A percentile compares a stretch with the other conserved stretches of the same genome.
Conservation (phyloP, 2,329 filamentous ascomycete species). For the Pseudogymnoascus sp. region DNA sequence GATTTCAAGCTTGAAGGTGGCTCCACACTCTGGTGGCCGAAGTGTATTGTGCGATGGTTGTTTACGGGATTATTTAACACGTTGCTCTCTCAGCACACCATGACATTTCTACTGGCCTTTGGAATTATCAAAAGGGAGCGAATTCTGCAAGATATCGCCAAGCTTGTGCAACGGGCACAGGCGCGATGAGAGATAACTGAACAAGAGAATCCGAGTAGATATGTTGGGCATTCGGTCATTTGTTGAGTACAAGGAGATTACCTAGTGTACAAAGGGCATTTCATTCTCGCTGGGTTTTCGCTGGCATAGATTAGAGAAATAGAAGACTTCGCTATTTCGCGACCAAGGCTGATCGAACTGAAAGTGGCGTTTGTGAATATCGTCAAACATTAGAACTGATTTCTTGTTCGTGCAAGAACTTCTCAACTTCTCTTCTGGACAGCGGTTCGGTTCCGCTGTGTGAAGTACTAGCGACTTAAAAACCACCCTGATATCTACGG, state of each 20-base stretch:
- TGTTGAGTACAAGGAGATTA: not conserved
- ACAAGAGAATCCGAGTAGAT: not conserved
- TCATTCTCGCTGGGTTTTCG: not conserved
- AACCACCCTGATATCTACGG: not conserved
- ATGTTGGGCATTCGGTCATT: not conserved
- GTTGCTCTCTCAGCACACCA: not conserved
- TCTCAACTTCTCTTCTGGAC: not conserved
- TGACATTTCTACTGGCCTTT: not conserved
- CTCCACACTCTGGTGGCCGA: slow-evolving; percentile 14
- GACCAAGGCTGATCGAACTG: not conserved
- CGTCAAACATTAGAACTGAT: not conserved
- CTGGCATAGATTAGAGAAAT: not conserved
- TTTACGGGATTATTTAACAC: not conserved
- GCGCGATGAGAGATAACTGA: not conserved
- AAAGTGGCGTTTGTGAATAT: not conserved
- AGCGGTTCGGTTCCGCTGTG: not conserved
- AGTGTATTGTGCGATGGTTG: not conserved
- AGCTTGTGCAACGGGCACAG: not conserved
- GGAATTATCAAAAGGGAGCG: not conserved
- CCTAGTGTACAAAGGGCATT: not conserved
- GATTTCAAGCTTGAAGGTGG: slow-evolving; percentile 18
- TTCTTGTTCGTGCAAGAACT: not conserved
- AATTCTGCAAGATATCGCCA: not conserved
- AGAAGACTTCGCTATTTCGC: not conserved
- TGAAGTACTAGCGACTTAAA: not conserved